Percentiles rank a stretch among this genome's conserved stretches.
Conservation (phyloP, 306 rosid species). For the Prunus fruticosa region DNA sequence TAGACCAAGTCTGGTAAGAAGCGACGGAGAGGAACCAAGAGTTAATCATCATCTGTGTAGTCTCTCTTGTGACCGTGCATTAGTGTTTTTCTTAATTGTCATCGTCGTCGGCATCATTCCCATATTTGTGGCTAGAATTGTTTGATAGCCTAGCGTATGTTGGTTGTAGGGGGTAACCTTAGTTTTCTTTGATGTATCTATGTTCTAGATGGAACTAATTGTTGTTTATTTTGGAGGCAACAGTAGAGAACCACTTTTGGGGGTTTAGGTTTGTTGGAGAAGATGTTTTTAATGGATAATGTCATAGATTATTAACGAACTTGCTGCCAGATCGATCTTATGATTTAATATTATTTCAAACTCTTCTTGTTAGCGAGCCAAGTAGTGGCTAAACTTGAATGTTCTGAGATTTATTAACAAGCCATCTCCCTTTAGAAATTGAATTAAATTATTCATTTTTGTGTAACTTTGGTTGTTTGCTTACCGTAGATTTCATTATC, state of each 20-base stretch:
- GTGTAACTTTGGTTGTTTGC: too few species aligned
- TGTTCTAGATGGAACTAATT: conserved; percentile 38
- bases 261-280: conserved; percentile 30
- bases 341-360: neutral
- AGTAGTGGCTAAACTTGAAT: neutral
- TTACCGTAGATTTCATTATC: too few species aligned
- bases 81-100: conserved; percentile 20
- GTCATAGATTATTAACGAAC: conserved; percentile 7
- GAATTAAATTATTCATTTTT: too few species aligned
- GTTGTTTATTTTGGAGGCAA: conserved; percentile 26
- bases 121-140: conserved; percentile 39
- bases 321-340: neutral
- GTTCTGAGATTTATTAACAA: neutral
- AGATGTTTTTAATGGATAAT: conserved; percentile 20
- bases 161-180: conserved; percentile 32
- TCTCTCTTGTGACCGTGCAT: conserved; percentile 7
- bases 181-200: conserved; percentile 15
- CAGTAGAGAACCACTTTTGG: conserved; percentile 27
- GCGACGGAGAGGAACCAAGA: conserved; percentile 52
- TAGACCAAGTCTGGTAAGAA: conserved; percentile 69
- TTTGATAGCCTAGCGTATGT: conserved; percentile 39
- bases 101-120: conserved; percentile 33
- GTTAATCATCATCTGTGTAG: neutral
- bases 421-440: neutral
- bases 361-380: neutral